Conservation (phyloP, 2,329 filamentous ascomycete species). For the Botrytis galanthina region DNA sequence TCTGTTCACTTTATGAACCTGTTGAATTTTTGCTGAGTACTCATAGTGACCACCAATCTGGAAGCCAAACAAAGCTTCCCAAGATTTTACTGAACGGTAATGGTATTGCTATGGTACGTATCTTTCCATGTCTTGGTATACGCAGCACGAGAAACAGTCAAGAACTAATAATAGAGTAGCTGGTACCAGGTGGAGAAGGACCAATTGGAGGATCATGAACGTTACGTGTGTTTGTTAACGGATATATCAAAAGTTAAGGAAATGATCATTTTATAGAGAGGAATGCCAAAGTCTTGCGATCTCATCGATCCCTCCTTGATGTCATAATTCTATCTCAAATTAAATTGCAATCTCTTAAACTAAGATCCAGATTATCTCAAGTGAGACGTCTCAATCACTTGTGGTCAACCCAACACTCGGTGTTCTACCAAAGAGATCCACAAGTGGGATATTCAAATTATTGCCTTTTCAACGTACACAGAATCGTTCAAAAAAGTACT, state of each 20-base stretch:
- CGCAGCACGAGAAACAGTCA: background rate
- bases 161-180: slow-evolving; percentile 44
- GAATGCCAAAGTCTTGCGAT: background rate
- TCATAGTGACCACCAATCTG: slow-evolving; percentile 81
- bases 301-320: background rate
- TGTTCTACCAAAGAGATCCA: background rate
- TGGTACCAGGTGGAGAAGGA: slow-evolving; percentile 76
- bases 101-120: slow-evolving; percentile 92
- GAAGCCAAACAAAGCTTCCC: slow-evolving; percentile 80
- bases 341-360: background rate
- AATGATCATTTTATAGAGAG: background rate
- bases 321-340: background rate
- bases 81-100: slow-evolving; percentile 98
- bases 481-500: background rate
- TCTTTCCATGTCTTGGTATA: background rate
- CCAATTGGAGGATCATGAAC: slow-evolving; percentile 43
- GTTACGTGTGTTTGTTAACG: background rate
- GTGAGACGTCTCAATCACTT: background rate
- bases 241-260: slow-evolving; percentile 5
- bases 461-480: no score
- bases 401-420: background rate
- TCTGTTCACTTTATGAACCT: background rate
- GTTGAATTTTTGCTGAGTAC: slow-evolving; percentile 20
- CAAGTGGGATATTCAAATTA: slow-evolving; percentile 8
- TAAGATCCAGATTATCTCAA: background rate